Conservation (phyloP, 768 basidiomycete species). For the Auriscalpium microsporum region DNA sequence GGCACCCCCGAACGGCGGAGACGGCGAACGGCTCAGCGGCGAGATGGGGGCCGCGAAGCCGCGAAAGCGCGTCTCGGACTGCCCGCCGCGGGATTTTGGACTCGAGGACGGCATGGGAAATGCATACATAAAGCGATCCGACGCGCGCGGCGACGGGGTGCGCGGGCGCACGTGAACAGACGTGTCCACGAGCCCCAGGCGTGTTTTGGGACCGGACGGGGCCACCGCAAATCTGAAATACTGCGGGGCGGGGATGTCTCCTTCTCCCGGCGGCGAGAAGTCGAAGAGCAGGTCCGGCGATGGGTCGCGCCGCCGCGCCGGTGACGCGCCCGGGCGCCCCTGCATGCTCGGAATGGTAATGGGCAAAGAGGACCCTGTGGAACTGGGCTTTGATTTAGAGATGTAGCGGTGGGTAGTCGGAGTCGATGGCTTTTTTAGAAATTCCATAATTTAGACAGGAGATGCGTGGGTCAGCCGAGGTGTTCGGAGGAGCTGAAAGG, state of each 20-base stretch:
- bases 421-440: too few relatives aligned
- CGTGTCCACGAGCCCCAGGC: not conserved
- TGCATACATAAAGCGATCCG: not conserved
- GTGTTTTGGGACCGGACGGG: not conserved
- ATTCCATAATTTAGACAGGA: too few relatives aligned
- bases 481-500: too few relatives aligned
- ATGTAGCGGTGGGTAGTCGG: too few relatives aligned
- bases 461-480: too few relatives aligned
- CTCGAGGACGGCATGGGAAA: not conserved
- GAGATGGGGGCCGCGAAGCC: not conserved
- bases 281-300: not conserved
- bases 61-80: not conserved
- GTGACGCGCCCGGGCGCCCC: too few relatives aligned
- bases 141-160: not conserved
- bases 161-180: not conserved
- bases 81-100: not conserved
- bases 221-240: not conserved
- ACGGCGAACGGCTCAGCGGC: not conserved
- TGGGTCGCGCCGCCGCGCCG: not conserved
- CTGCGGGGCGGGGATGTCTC: not conserved
- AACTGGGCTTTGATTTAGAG: too few relatives aligned
- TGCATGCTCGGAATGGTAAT: too few relatives aligned
- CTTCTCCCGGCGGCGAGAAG: not conserved
- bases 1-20: not conserved
- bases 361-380: too few relatives aligned